Percentiles rank a stretch among this genome's conserved stretches.
Conservation (phyloP, 306 rosid species). For the Comarum palustre region DNA sequence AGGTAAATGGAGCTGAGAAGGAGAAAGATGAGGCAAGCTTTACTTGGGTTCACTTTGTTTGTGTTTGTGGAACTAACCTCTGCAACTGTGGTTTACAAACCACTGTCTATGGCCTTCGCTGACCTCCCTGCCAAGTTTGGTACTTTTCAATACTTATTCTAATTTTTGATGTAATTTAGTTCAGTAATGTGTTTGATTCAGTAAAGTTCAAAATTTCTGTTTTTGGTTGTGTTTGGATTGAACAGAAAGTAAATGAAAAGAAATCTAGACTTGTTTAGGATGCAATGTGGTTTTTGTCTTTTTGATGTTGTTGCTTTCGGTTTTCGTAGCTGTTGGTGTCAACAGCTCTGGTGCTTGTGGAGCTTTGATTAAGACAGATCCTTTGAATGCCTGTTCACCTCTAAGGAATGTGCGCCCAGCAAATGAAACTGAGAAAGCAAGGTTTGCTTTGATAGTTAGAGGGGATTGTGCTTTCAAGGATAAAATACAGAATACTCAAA, state of each 20-base stretch:
- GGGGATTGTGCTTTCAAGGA: conserved; percentile 36
- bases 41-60: conserved; percentile 11
- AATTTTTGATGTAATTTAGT: background rate
- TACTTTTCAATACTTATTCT: conserved; percentile 9
- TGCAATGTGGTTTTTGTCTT: background rate
- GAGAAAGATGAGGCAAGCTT: conserved; percentile 24
- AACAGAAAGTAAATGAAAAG: background rate
- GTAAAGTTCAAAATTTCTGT: background rate
- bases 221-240: background rate
- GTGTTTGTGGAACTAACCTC: conserved; percentile 14
- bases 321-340: conserved; percentile 18
- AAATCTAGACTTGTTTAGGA: background rate
- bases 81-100: conserved; percentile 25
- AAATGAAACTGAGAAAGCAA: conserved; percentile 6
- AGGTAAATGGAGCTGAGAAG: conserved; percentile 23
- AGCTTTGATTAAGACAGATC: conserved; percentile 24
- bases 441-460: conserved; percentile 28
- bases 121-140: conserved; percentile 48
- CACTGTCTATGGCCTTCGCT: conserved; percentile 20
- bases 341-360: conserved; percentile 33
- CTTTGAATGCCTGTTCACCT: conserved; percentile 35
- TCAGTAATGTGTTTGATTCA: background rate
- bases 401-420: conserved; percentile 5
- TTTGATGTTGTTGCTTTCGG: too few relatives aligned
- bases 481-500: conserved; percentile 30